Percentiles rank a stretch among this genome's conserved stretches.
Evolutionary conservation across 1,284 basidiomycete species (phyloP).

Genomic region (Fomitopsis betulina): DNA sequence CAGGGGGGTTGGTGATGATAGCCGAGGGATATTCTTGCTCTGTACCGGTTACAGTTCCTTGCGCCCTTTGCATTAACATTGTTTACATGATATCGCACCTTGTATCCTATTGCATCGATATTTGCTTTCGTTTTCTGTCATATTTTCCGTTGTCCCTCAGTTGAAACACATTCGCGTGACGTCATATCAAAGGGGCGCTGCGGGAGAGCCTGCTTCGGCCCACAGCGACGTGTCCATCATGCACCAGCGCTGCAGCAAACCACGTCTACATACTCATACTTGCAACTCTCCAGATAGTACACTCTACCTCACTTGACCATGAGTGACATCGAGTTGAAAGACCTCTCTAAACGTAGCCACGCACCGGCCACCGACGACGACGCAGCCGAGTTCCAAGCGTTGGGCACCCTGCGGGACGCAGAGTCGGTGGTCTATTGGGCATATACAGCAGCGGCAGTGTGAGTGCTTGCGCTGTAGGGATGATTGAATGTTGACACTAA

Average conservation of each 20-base stretch:
- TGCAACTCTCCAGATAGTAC: not conserved
- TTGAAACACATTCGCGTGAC: constrained; percentile 1
- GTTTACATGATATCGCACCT: constrained; percentile 1
- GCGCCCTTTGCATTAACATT: not conserved
- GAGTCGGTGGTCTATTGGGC: constrained; percentile 6
- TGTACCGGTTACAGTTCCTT: constrained; percentile 5
- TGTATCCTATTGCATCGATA: constrained; percentile 5
- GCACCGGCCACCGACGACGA: not conserved
- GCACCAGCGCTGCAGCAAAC: not conserved
- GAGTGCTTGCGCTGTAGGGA: not conserved
- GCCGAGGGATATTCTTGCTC: constrained; percentile 1
- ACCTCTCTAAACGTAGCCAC: constrained; percentile 21
- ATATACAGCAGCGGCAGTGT: constrained; percentile 1
- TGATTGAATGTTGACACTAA: not conserved
- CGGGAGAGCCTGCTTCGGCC: not conserved
- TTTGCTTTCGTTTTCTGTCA: not conserved
- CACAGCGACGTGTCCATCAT: not conserved
- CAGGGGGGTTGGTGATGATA: constrained; percentile 5
- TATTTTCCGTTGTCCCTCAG: too few species aligned
- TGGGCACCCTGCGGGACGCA: constrained; percentile 1
- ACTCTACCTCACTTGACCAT: constrained; percentile 7
- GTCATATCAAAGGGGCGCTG: not conserved
- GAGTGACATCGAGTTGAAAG: constrained; percentile 29
- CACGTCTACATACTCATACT: not conserved
- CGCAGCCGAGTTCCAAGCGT: not conserved